Conservation (phyloP, 1,139 yeast species). For the Taphrina confusa region DNA sequence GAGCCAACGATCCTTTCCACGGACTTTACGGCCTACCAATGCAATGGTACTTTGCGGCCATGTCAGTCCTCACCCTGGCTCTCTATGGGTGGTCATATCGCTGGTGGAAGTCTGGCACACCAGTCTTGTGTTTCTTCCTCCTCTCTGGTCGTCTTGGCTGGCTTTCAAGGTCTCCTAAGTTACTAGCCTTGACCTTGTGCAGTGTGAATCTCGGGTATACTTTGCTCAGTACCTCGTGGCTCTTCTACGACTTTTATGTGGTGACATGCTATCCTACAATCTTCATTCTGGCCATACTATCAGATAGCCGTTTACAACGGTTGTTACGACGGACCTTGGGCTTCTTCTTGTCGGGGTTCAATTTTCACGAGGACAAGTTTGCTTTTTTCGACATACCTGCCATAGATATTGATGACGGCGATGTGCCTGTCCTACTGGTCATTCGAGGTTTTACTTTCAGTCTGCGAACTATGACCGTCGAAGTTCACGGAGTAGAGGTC, state of each 20-base stretch:
- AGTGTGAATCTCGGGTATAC: conserved; percentile 11
- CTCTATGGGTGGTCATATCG: conserved; percentile 20
- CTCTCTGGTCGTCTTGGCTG: conserved; percentile 10
- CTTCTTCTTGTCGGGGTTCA: neutral
- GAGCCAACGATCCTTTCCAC: neutral
- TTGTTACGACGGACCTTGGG: neutral
- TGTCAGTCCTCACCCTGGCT: conserved; percentile 23
- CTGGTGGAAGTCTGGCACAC: conserved; percentile 29
- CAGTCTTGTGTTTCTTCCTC: conserved; percentile 6
- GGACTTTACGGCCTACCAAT: conserved; percentile 15
- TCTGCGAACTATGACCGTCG: conserved; percentile 20
- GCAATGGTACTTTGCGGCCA: conserved; percentile 22
- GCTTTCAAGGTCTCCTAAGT: conserved; percentile 5
- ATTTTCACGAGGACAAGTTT: conserved; percentile 22
- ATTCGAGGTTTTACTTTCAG: conserved; percentile 23
- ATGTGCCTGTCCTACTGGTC: conserved; percentile 27
- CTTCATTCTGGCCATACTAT: conserved; percentile 9
- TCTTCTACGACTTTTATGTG: conserved; percentile 4
- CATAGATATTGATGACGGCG: conserved; percentile 28
- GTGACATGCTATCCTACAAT: conserved; percentile 15
- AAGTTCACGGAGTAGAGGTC: conserved; percentile 29
- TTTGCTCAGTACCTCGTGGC: conserved; percentile 27
- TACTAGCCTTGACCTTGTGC: neutral
- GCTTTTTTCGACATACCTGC: conserved; percentile 29
- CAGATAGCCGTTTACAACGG: conserved; percentile 4